Evolutionary conservation across 2,329 filamentous ascomycete species (phyloP), one percentile per base, ranked within the genome.

Genomic region (Bipolaris oryzae): DNA sequence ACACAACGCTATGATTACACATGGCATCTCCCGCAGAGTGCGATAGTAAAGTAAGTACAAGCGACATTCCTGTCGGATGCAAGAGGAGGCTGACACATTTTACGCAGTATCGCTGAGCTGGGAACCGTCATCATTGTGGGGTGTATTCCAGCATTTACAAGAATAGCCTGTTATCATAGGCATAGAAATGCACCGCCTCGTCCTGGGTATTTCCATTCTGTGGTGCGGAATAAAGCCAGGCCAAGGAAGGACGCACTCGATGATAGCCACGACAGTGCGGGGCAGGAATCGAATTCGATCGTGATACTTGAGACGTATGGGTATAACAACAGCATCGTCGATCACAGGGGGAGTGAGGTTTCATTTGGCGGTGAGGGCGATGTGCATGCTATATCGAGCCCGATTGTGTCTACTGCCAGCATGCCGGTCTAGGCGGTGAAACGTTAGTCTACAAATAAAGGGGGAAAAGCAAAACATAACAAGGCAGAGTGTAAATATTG

Each of bases 101-200:
- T 20, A 39, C 28, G 28, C 15, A 46, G 25, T 23, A 25, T 45
- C 11, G 20, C 41, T 7, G 47, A 55, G 34, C n/a, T 35, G 3
- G 47, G 33, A 21, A 45, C 34, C 15, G 41, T 41, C 39, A 44
- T 51, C 28, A 11, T 55, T 38, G 41, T 41, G 11, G 47, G 34
- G 7, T 41, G 53, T 20, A 51, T 41, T 33, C 11, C 34, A 15
- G 44, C 23, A 7, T 31, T 51, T 15, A 25, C 39, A 31, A 34
- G 46, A n/a, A 20, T 51, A 11, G 33, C 16, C 4, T 39, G 41
- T 5, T 34, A 38, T 23, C 9, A 41, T 23, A 23, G 28, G 21
- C 16, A 6, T 13, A 18, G 11, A 18, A n/a, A 10, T 46, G 21
- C 28, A 46, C 7, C 11, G 16, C 28, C n/a, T 21, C 7, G 13